Conservation (phyloP, 306 rosid genomes). For the Cicer judaicum region DNA sequence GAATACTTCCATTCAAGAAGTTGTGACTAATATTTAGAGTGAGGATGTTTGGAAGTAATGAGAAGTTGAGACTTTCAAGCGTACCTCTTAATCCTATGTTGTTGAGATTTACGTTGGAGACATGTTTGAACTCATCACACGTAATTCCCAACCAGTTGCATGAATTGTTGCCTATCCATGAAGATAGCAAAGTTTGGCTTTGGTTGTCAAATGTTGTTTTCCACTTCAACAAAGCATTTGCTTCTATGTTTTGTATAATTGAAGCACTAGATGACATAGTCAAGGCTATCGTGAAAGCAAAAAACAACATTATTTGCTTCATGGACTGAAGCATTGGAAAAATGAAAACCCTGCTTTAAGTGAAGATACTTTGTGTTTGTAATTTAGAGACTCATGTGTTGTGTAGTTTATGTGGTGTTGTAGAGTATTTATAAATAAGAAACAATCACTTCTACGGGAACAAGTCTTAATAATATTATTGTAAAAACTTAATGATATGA, state of each 20-base stretch:
- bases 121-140: background rate
- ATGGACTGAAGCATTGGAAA: too few species aligned
- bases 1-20: constrained; percentile 2
- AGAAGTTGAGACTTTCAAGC: background rate
- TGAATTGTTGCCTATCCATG: background rate
- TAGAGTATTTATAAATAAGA: too few species aligned
- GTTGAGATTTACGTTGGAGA: background rate
- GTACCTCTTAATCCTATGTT: background rate
- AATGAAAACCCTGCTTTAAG: too few species aligned
- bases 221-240: constrained; percentile 4
- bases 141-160: background rate
- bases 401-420: too few species aligned
- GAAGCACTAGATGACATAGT: background rate
- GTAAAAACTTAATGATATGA: too few species aligned
- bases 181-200: background rate
- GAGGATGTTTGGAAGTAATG: background rate
- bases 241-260: background rate
- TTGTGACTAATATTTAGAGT: background rate
- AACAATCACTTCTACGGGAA: too few species aligned
- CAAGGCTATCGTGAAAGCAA: too few species aligned
- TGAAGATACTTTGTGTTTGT: too few species aligned
- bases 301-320: too few species aligned
- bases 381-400: too few species aligned
- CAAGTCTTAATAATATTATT: too few species aligned
- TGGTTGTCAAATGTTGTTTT: background rate